phyloP scores from a whole-genome alignment of 371 early-diverging fungal genomes.

The Syncephalastrum sp. region DNA sequence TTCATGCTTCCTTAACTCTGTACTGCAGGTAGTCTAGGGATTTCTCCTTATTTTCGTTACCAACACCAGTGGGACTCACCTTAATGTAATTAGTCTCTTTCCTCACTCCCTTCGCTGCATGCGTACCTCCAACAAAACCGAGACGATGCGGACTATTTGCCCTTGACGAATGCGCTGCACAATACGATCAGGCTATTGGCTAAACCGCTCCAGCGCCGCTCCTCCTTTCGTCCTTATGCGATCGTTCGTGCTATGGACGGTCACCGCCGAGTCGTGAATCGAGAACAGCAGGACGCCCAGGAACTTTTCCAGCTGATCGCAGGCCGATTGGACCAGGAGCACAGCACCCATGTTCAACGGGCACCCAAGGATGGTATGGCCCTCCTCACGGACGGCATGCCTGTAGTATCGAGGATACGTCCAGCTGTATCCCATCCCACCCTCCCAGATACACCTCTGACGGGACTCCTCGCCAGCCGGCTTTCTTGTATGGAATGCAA shows the following conservation, averaged over 20 bases:
- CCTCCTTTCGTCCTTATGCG: slow-evolving; percentile 32
- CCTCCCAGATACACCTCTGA: slow-evolving; percentile 56
- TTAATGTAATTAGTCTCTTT: no score
- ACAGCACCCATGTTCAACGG: no score
- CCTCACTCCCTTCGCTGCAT: no score
- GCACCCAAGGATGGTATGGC: no score
- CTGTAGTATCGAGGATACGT: no score
- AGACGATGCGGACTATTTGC: slow-evolving; percentile 10
- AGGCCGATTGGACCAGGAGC: slow-evolving; percentile 50
- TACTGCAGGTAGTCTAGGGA: slow-evolving; percentile 68
- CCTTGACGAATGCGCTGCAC: slow-evolving; percentile 34
- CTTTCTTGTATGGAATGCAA: slow-evolving; percentile 77
- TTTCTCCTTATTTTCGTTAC: no score
- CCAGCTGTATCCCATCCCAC: no score
- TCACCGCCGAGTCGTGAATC: slow-evolving; percentile 51
- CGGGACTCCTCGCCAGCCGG: slow-evolving; percentile 69
- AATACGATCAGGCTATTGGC: slow-evolving; percentile 32
- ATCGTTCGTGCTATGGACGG: slow-evolving; percentile 27
- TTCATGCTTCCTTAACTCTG: slow-evolving; percentile 92
- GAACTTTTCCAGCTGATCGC: slow-evolving; percentile 85
- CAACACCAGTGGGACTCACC: no score
- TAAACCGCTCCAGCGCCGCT: slow-evolving; percentile 20
- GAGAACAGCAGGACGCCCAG: slow-evolving; percentile 90
- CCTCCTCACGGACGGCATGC: not conserved
- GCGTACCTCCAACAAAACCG: not conserved